A percentile compares a stretch with the other conserved stretches of the same genome.
phyloP scores from a whole-genome alignment of 1,139 yeast species.

The Yamadazyma atlantica region DNA sequence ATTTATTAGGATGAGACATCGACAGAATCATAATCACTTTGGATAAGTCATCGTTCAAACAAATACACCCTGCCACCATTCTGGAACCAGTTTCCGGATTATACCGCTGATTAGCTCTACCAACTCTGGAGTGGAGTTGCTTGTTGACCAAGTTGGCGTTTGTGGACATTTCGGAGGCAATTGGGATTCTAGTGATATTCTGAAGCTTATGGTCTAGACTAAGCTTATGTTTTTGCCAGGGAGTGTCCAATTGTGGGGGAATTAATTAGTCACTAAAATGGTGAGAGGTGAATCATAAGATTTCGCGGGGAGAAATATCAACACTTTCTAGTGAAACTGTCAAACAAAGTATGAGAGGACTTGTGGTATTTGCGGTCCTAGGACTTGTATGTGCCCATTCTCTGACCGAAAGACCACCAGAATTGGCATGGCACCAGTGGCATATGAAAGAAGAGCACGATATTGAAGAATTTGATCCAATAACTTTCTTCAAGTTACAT shows the following conservation, averaged over 20 bases:
- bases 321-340: background rate
- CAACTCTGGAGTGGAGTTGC: slow-evolving; percentile 29
- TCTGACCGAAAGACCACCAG: slow-evolving; percentile 35
- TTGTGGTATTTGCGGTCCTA: background rate
- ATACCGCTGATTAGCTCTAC: slow-evolving; percentile 41
- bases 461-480: slow-evolving; percentile 69
- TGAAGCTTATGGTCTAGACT: no score
- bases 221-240: no score
- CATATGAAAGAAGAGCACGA: slow-evolving; percentile 92
- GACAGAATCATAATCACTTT: slow-evolving; percentile 80
- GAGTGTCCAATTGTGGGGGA: no score
- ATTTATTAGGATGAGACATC: slow-evolving; percentile 59
- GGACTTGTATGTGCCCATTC: slow-evolving; percentile 10
- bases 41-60: slow-evolving; percentile 55
- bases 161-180: background rate
- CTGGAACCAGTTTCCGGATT: slow-evolving; percentile 67
- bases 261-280: no score
- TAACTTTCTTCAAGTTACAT: slow-evolving; percentile 78
- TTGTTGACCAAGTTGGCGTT: slow-evolving; percentile 17
- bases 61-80: slow-evolving; percentile 87
- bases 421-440: slow-evolving; percentile 72
- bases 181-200: background rate
- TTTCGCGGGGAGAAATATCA: no score
- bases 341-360: background rate
- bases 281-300: no score